phyloP scores from a whole-genome alignment of 2,329 filamentous ascomycete species.

The Fusarium sacchari region DNA sequence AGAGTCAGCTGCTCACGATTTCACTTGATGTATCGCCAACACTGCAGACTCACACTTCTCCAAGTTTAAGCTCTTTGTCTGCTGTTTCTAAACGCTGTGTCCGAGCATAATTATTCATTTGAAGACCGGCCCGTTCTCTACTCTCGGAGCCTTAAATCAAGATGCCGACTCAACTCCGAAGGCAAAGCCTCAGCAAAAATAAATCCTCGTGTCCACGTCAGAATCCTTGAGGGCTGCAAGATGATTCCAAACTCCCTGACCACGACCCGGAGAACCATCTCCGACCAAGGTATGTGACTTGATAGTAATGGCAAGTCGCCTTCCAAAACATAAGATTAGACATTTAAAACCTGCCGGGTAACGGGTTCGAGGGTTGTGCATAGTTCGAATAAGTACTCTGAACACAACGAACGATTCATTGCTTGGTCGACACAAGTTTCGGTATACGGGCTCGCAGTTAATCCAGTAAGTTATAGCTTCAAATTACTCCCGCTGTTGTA shows the following conservation, averaged over 20 bases:
- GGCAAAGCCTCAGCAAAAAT: not conserved
- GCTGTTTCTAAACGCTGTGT: too few species aligned
- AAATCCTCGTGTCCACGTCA: not conserved
- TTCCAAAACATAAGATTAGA: not conserved
- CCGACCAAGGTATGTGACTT: not conserved
- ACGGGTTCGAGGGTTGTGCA: not conserved
- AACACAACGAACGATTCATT: not conserved
- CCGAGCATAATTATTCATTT: not conserved
- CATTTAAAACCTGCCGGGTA: not conserved
- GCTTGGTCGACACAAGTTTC: not conserved
- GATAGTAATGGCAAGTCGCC: not conserved
- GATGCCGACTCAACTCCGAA: conserved; percentile 6
- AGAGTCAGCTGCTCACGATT: not conserved
- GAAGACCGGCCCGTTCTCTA: not conserved
- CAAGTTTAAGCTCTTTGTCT: not conserved
- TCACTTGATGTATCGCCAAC: not conserved
- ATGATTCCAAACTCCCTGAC: not conserved
- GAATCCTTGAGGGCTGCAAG: not conserved
- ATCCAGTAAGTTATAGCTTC: not conserved
- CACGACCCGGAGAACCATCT: not conserved
- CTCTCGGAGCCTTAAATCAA: not conserved
- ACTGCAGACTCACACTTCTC: not conserved
- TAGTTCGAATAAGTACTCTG: not conserved
- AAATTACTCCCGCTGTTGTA: conserved; percentile 10
- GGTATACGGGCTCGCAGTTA: conserved; percentile 1